Conservation (phyloP, 202 grass and related monocot species). For the Bolboschoenoplectus hybrid region DNA sequence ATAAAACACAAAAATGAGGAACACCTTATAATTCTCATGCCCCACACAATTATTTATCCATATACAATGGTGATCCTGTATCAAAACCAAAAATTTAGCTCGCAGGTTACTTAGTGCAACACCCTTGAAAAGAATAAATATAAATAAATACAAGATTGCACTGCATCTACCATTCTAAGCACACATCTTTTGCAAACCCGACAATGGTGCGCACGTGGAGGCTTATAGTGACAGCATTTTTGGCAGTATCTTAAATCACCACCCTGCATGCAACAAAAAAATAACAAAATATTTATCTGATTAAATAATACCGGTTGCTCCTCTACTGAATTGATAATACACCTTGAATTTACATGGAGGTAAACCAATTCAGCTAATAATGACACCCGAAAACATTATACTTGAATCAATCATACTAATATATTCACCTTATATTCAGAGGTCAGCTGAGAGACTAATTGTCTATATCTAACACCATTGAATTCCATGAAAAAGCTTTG, state of each 20-base stretch:
- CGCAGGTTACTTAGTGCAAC: not conserved
- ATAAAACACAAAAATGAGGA: constrained; percentile 84
- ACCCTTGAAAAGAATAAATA: not conserved
- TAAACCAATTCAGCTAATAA: not conserved
- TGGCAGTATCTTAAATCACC: constrained; percentile 97
- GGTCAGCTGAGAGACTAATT: not conserved
- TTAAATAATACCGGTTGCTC: not conserved
- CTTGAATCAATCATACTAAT: not conserved
- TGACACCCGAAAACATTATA: not conserved
- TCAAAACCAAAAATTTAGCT: not conserved
- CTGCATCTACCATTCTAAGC: constrained; percentile 72
- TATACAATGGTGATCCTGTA: constrained; percentile 93
- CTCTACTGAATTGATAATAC: not conserved
- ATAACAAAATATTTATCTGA: constrained; percentile 26
- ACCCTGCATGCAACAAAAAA: constrained; percentile 57
- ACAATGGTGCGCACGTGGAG: constrained; percentile 89
- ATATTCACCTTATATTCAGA: not conserved
- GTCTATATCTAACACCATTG: not conserved
- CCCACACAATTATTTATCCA: constrained; percentile 99
- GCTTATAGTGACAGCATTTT: constrained; percentile 92
- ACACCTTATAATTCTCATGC: constrained; percentile 89
- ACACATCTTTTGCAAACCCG: constrained; percentile 99
- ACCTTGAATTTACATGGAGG: not conserved
- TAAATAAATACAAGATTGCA: not conserved
- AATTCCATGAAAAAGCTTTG: not conserved